Evolutionary conservation across 768 basidiomycete species (phyloP).

Genomic region (Suillus cothurnatus): DNA sequence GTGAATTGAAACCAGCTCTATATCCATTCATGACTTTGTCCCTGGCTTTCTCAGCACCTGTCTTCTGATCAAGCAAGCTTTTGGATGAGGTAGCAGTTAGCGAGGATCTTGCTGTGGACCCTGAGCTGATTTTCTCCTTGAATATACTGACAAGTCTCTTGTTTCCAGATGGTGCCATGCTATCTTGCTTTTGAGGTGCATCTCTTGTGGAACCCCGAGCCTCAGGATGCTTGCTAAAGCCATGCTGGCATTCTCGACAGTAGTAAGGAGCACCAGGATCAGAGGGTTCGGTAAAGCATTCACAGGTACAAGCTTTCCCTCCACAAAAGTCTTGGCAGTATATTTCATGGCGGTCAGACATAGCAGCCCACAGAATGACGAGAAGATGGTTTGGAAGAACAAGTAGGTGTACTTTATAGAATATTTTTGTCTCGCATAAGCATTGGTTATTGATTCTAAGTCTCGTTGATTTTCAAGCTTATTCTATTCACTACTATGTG

Average conservation of each 20-base stretch:
- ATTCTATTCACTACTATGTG: neutral
- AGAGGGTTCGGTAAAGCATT: conserved; percentile 1
- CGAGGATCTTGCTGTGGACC: neutral
- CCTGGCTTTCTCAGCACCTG: neutral
- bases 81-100: neutral
- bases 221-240: conserved; percentile 4
- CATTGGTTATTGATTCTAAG: neutral
- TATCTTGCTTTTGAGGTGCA: neutral
- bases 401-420: neutral
- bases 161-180: neutral
- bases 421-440: neutral
- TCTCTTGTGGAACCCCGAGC: neutral
- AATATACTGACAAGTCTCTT: neutral
- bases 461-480: neutral
- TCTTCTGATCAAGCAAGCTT: neutral
- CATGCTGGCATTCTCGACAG: conserved; percentile 9
- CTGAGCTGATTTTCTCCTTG: neutral
- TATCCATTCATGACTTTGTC: neutral
- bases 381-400: neutral
- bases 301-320: conserved; percentile 1
- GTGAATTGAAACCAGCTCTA: neutral
- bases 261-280: neutral
- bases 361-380: neutral
- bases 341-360: neutral
- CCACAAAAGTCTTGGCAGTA: neutral